These are phyloP conservation scores for Phialophora expanda DNA, from an alignment of 2,329 filamentous ascomycete species.

Conservation along the genomic window DNA sequence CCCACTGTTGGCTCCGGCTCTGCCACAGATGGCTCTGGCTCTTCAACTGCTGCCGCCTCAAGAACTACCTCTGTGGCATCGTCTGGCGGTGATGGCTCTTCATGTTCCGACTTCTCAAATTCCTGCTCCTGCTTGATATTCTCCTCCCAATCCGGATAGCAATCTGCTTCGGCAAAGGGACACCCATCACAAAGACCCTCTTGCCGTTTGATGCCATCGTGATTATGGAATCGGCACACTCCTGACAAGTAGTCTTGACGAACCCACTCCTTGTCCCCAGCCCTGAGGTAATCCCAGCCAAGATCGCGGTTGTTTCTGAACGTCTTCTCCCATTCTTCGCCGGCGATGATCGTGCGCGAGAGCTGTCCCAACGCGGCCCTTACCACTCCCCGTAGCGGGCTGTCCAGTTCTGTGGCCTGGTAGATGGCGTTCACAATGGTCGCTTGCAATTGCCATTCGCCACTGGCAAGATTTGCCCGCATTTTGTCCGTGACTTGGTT, in stretches of 20 bases:
- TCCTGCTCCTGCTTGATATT: conserved; percentile 6
- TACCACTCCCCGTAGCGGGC: conserved; percentile 33
- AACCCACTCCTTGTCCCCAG: conserved; percentile 29
- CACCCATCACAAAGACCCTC: conserved; percentile 28
- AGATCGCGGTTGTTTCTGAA: conserved; percentile 30
- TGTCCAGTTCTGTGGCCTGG: conserved; percentile 21
- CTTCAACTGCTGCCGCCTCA: neutral
- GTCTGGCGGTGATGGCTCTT: neutral
- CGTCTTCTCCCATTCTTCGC: conserved; percentile 31
- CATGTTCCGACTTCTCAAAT: neutral
- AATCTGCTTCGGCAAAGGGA: conserved; percentile 32
- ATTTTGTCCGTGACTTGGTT: conserved; percentile 35
- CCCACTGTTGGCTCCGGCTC: neutral
- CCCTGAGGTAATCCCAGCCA: conserved; percentile 30
- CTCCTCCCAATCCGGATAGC: conserved; percentile 29
- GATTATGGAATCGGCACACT: conserved; percentile 33
- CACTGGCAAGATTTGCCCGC: conserved; percentile 28
- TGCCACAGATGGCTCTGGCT: neutral
- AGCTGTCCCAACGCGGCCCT: conserved; percentile 31
- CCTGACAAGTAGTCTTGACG: conserved; percentile 29
- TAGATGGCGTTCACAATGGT: conserved; percentile 32
- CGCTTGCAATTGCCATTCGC: conserved; percentile 30
- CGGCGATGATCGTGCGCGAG: conserved; percentile 10
- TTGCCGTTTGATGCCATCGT: conserved; percentile 24
- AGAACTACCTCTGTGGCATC: neutral